phyloP scores from a whole-genome alignment of 495 filamentous ascomycete genomes.

The Penicillium manginii region DNA sequence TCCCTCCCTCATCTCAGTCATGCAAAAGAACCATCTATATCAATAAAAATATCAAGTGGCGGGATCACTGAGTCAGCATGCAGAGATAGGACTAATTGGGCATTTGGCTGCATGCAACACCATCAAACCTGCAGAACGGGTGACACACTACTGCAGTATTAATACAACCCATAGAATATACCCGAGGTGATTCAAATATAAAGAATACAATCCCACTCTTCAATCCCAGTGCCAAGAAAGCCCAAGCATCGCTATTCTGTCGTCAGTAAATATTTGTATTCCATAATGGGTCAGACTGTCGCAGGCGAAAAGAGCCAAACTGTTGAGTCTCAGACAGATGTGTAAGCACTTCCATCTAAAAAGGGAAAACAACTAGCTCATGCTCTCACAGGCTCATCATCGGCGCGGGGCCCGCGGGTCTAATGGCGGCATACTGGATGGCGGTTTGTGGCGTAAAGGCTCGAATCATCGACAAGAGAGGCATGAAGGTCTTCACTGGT shows the following conservation, averaged over 20 bases:
- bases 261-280: background rate
- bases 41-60: background rate
- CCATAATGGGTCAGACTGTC: constrained; percentile 9
- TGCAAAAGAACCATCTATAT: background rate
- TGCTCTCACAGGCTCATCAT: constrained; percentile 49
- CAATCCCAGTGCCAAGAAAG: background rate
- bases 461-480: constrained; percentile 64
- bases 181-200: background rate
- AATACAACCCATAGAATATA: background rate
- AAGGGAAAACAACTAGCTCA: background rate
- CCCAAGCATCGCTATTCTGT: background rate
- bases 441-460: constrained; percentile 61
- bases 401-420: constrained; percentile 68
- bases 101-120: background rate
- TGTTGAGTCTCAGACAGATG: constrained; percentile 19
- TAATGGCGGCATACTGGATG: constrained; percentile 68
- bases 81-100: background rate
- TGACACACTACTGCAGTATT: background rate
- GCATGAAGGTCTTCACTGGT: constrained; percentile 55
- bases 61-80: constrained; percentile 7
- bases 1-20: too few relatives aligned
- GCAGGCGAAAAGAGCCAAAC: background rate
- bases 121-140: background rate
- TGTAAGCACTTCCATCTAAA: constrained; percentile 10
- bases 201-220: background rate